Base-by-base conservation (phyloP, 1,284 basidiomycete genomes). In the Leccinum huronense region DNA sequence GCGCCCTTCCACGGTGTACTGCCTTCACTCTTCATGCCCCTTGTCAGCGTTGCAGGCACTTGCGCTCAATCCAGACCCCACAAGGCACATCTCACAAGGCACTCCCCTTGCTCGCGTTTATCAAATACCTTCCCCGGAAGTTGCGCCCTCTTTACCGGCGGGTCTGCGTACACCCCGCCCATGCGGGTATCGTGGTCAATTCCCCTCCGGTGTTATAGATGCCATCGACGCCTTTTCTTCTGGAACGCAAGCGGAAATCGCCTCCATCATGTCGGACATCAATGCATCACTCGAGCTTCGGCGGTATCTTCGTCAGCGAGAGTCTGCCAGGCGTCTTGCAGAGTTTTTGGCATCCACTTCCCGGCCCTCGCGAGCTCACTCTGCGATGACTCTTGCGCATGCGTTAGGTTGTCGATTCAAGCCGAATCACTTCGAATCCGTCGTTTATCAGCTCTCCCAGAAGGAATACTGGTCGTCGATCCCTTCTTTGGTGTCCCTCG, bases 361-460 rank as follows among this genome's bases (percentile, higher is more conserved):
- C 34, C 69, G 73, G 19, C 81, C 82, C 27, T 72, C 74, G 23
- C 75, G 78, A 59, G 80, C 82, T 2, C 70, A 81, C 54, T 78
- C 78, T 36, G 71, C 84, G 14, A 76, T 91, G 65, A 66, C 71
- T 36, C 71, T 88, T 31, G 81, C 85, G 0, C 79, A 83, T 65
- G 66, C 75, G 4, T 71, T 86, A 7, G 86, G 85, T 19, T 81
- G 78, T 70, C 70, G 69, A 13, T 73, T 86, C 69, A 81, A 81
- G 60, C 80, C 81, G 60, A 82, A 80, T 65, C 81, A 80, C 11
- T 90, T 87, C 83, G 87, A 90, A 71, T 70, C 77, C 33, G 78
- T 86, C 51, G 80, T 80, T 36, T 75, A 80, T 69, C 80, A 78
- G 51, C 74, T 90, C 34, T 81, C 85, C 33, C 69, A 73, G 5